phyloP scores from a whole-genome alignment of 2,329 filamentous ascomycete genomes.

The Nigrospora oryzae region DNA sequence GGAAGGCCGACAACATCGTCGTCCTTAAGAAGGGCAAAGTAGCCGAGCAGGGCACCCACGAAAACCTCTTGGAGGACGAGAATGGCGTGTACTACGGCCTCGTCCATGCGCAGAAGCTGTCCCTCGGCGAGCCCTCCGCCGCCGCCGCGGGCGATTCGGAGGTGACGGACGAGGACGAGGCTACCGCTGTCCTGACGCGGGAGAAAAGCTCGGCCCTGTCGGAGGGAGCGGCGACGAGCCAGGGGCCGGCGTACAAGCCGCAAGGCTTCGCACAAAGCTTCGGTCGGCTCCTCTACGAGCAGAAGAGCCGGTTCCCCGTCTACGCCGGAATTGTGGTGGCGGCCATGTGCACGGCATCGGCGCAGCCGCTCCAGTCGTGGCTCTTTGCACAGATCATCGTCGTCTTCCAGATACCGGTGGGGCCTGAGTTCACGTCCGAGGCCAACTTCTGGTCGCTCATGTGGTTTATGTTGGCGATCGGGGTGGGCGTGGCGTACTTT shows the following conservation, averaged over 20 bases:
- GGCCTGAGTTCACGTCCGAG: conserved; percentile 23
- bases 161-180: conserved; percentile 28
- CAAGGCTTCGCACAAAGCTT: conserved; percentile 42
- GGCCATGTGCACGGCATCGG: conserved; percentile 32
- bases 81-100: conserved; percentile 59
- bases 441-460: conserved; percentile 58
- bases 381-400: conserved; percentile 46
- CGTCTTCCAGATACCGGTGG: conserved; percentile 31
- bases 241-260: conserved; percentile 20
- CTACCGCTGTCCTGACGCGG: conserved; percentile 27
- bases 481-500: conserved; percentile 44
- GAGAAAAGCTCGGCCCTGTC: conserved; percentile 37
- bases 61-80: conserved; percentile 53
- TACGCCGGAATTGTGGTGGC: conserved; percentile 42
- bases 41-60: conserved; percentile 68
- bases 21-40: conserved; percentile 65
- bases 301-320: conserved; percentile 38
- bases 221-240: conserved; percentile 14
- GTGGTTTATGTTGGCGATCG: conserved; percentile 52
- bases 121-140: conserved; percentile 35
- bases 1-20: conserved; percentile 69
- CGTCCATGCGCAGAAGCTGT: conserved; percentile 54
- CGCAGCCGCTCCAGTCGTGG: conserved; percentile 42
- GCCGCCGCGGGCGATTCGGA: conserved; percentile 27
- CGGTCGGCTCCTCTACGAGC: conserved; percentile 47